These are phyloP conservation scores for Jacaranda mimosifolia DNA, from an alignment of 257 asterid species.

Conservation along the genomic window DNA sequence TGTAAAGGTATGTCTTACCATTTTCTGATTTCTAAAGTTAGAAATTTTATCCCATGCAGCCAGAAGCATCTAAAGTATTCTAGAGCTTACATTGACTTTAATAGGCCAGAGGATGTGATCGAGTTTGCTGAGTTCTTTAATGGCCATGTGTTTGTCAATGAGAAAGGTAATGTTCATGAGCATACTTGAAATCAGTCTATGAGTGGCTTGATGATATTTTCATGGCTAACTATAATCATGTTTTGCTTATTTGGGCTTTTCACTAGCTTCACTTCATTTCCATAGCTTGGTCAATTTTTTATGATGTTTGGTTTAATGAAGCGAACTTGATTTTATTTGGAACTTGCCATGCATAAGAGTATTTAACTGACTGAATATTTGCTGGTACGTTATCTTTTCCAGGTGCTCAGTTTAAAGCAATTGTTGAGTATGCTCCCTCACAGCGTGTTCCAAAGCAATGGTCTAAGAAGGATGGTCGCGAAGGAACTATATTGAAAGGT, in stretches of 20 bases:
- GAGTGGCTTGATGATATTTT: conserved; percentile 28
- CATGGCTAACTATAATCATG: not conserved
- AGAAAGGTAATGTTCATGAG: conserved; percentile 61
- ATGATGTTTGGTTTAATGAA: not conserved
- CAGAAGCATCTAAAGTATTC: conserved; percentile 65
- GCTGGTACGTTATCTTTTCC: conserved; percentile 31
- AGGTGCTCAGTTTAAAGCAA: conserved; percentile 81
- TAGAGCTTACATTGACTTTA: conserved; percentile 76
- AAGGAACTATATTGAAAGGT: conserved; percentile 84
- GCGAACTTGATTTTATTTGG: not conserved
- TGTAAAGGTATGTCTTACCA: not conserved
- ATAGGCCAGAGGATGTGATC: conserved; percentile 71
- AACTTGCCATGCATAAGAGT: conserved; percentile 2
- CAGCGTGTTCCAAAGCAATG: conserved; percentile 82
- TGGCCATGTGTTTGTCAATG: conserved; percentile 88
- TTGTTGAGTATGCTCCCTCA: conserved; percentile 91
- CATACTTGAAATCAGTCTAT: conserved; percentile 21
- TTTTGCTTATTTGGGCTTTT: conserved; percentile 12
- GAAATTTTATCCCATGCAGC: conserved; percentile 55
- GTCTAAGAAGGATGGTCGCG: conserved; percentile 86
- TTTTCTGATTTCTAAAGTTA: conserved; percentile 15
- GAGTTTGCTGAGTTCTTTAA: conserved; percentile 84
- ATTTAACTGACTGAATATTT: conserved; percentile 7
- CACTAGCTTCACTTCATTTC: conserved; percentile 14
- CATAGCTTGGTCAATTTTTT: not conserved